phyloP scores from a whole-genome alignment of 1,284 basidiomycete genomes.

The Tylopilus sp. region DNA sequence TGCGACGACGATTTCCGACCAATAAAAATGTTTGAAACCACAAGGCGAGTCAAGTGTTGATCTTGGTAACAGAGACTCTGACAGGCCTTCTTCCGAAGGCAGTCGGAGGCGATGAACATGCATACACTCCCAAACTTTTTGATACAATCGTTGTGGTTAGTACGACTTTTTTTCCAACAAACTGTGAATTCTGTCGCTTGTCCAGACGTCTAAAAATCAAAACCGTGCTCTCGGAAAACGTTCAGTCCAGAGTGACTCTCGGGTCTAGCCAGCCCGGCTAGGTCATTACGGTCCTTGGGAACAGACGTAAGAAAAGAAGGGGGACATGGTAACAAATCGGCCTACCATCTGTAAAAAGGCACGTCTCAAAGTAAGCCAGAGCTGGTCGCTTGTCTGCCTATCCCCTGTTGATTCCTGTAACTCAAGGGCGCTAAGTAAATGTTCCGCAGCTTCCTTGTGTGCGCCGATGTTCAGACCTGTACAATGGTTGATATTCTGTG shows the following conservation, averaged over 20 bases:
- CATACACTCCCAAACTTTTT: too few species aligned
- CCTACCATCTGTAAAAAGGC: constrained; percentile 79
- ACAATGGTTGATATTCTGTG: constrained; percentile 2
- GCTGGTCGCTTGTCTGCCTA: constrained; percentile 72
- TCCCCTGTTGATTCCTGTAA: constrained; percentile 63
- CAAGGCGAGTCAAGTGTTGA: too few species aligned
- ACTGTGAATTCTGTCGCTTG: not conserved
- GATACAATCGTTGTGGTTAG: not conserved
- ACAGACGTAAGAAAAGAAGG: not conserved
- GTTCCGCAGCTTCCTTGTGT: constrained; percentile 94
- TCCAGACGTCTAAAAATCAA: constrained; percentile 66
- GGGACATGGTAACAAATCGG: constrained; percentile 7
- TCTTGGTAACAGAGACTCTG: too few species aligned
- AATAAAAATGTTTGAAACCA: too few species aligned
- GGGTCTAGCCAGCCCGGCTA: constrained; percentile 61
- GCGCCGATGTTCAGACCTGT: constrained; percentile 93
- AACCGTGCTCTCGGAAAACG: constrained; percentile 74
- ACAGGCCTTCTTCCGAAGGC: too few species aligned
- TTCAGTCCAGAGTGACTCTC: constrained; percentile 51
- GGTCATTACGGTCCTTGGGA: constrained; percentile 54
- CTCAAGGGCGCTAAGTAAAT: constrained; percentile 89
- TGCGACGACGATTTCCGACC: not conserved
- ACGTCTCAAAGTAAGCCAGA: constrained; percentile 92
- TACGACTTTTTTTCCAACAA: not conserved
- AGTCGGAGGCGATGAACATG: too few species aligned